phyloP scores from a whole-genome alignment of 768 basidiomycete species.

The Fistulinella prunicolor region DNA sequence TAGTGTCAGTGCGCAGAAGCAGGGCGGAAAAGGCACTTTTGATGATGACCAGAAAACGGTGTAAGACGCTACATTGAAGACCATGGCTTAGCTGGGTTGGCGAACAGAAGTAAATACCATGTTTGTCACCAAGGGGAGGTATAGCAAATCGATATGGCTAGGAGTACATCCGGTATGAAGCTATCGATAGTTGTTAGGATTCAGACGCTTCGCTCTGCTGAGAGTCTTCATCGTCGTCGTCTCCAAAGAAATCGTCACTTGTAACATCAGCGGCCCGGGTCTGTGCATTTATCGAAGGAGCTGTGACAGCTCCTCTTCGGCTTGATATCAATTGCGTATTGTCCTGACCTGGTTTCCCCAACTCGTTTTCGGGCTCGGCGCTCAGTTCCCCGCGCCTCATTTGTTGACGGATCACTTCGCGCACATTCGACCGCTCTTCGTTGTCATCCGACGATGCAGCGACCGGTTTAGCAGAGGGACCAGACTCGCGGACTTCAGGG shows the following conservation, averaged over 20 bases:
- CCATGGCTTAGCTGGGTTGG: too few species aligned
- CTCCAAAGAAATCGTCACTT: conserved; percentile 30
- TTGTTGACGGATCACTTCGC: conserved; percentile 51
- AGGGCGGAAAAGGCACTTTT: too few species aligned
- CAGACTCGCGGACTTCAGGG: conserved; percentile 44
- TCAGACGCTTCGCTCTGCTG: conserved; percentile 16
- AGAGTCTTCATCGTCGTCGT: conserved; percentile 21
- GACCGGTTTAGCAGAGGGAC: conserved; percentile 9
- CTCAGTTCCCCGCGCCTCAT: conserved; percentile 63
- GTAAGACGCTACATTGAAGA: too few species aligned
- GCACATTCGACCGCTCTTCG: conserved; percentile 56
- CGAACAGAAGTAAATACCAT: too few species aligned
- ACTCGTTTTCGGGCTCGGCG: conserved; percentile 54
- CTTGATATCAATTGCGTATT: not conserved
- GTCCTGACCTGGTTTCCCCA: conserved; percentile 12
- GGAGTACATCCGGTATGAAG: conserved; percentile 38
- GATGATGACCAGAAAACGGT: too few species aligned
- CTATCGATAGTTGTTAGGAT: conserved; percentile 1
- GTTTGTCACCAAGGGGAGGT: too few species aligned
- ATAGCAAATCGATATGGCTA: conserved; percentile 48
- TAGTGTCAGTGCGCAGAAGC: too few species aligned
- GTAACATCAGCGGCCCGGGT: conserved; percentile 12
- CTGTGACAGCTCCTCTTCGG: conserved; percentile 2
- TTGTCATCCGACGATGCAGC: conserved; percentile 30
- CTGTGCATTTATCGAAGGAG: conserved; percentile 4